Evolutionary conservation across 192 early-diverging fungal species (phyloP), one percentile per base, ranked within the genome.

Genomic region (Backusella westeae): DNA sequence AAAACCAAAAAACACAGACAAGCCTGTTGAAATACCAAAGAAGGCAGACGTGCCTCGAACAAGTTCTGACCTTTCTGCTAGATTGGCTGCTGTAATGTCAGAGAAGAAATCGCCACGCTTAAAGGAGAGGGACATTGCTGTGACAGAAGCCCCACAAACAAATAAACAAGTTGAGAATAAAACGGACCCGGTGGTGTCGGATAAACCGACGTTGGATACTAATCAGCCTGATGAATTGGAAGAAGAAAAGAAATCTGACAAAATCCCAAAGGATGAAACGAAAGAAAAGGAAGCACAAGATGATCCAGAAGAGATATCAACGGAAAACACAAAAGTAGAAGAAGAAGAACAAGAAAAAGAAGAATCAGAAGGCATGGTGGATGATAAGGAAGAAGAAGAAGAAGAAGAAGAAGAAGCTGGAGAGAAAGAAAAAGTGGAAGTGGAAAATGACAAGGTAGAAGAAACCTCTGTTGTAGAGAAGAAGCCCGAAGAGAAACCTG

Each of bases 11-110:
- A 76, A 26, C 65, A 36, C 52, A 70, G 1, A 74, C 4, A 68
- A 35, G 34, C 70, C 70, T 5, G 26, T 12, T 26, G 5, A 46
- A 17, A 9, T 34, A 46, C 41, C 34, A 69, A 36, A 35, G 15
- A 67, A 39, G n/a, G 17, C 38, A 19, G 26, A 32, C 69, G 73
- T 34, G 76, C 76, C 35, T 70, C 83, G 71, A 81, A 76, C 77
- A 81, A 81, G 72, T 76, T 79, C 67, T 75, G 77, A 81, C 78
- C 70, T 83, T 76, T 72, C 82, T 80, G 56, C 85, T 82, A 42
- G 86, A 72, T 21, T 89, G 23, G 80, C 85, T 77, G 84, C 87
- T 69, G 81, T 87, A 65, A 82, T 84, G 77, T 77, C 84, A 52
- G 87, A 89, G 39, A 72, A 32, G 44, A 36, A 66, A 5, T 53